A percentile compares a stretch with the other conserved stretches of the same genome.
Conservation (phyloP, 306 rosid species). For the Rubus parviflorus region DNA sequence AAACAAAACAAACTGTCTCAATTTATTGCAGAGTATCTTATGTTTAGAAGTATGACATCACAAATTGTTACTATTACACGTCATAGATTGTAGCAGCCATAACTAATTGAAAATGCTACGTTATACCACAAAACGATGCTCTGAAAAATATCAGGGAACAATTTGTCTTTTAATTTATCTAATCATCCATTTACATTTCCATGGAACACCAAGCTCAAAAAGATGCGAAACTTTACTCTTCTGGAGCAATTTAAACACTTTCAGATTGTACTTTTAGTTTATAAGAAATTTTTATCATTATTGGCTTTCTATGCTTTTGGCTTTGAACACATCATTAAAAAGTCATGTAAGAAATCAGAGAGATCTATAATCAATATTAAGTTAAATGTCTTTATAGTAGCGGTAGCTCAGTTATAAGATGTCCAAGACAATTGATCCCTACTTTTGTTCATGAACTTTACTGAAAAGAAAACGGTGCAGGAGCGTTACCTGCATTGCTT, state of each 20-base stretch:
- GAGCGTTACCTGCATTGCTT: slow-evolving; percentile 78
- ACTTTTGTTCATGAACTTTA: not conserved
- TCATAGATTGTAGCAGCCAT: not conserved
- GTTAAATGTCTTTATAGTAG: not conserved
- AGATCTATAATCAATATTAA: slow-evolving; percentile 2
- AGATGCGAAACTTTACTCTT: not conserved
- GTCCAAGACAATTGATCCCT: not conserved
- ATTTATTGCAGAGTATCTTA: not conserved
- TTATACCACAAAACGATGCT: not conserved
- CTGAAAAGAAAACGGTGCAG: slow-evolving; percentile 17
- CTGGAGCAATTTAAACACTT: not conserved
- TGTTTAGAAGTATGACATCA: not conserved
- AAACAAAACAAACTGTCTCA: too few species aligned
- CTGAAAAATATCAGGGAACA: not conserved
- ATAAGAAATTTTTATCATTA: not conserved
- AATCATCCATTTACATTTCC: not conserved
- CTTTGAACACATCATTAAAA: not conserved
- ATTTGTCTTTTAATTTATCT: not conserved
- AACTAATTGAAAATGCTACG: not conserved
- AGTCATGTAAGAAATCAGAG: not conserved
- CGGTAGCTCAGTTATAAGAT: not conserved
- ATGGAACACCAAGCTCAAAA: not conserved
- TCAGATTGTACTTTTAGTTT: not conserved
- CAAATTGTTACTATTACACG: not conserved
- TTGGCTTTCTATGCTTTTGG: not conserved